Percentiles rank a stretch among this genome's conserved stretches.
Conservation (phyloP, 257 asterid genomes). For the Eucommia ulmoides region DNA sequence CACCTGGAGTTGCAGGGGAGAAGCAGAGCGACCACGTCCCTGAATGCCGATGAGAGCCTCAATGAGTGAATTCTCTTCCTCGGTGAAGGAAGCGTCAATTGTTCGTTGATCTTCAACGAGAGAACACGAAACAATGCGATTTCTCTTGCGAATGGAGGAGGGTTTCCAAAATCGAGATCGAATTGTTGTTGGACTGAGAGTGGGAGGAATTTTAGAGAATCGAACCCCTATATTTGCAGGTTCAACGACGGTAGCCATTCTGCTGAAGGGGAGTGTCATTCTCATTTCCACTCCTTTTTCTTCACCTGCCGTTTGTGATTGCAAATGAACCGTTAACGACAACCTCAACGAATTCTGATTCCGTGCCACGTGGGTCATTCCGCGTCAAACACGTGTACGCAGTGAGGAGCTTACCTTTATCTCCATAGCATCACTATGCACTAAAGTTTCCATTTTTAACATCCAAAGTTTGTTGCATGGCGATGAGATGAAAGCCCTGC, state of each 20-base stretch:
- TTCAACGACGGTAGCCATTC: slow-evolving; percentile 21
- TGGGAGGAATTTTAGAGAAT: slow-evolving; percentile 7
- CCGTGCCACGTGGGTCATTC: not conserved
- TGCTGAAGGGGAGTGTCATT: not conserved
- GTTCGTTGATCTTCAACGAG: slow-evolving; percentile 21
- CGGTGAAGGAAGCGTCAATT: slow-evolving; percentile 16
- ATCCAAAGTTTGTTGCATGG: too few relatives aligned
- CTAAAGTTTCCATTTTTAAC: too few relatives aligned
- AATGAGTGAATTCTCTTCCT: slow-evolving; percentile 46
- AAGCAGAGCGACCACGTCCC: slow-evolving; percentile 83
- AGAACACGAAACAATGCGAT: slow-evolving; percentile 18
- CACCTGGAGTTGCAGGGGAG: slow-evolving; percentile 59
- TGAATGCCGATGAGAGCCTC: slow-evolving; percentile 76
- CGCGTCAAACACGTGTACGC: not conserved
- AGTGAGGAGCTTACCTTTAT: not conserved
- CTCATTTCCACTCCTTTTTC: not conserved
- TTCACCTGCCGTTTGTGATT: not conserved
- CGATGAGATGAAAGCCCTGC: too few relatives aligned
- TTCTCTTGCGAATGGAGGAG: slow-evolving; percentile 7
- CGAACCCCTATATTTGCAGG: slow-evolving; percentile 13
- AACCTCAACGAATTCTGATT: slow-evolving; percentile 7
- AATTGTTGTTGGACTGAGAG: not conserved
- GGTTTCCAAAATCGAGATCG: not conserved
- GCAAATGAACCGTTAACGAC: slow-evolving; percentile 7
- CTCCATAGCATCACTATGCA: too few relatives aligned